These are phyloP conservation scores for Colletotrichum musicola DNA, from an alignment of 2,329 filamentous ascomycete genomes.

Conservation along the genomic window DNA sequence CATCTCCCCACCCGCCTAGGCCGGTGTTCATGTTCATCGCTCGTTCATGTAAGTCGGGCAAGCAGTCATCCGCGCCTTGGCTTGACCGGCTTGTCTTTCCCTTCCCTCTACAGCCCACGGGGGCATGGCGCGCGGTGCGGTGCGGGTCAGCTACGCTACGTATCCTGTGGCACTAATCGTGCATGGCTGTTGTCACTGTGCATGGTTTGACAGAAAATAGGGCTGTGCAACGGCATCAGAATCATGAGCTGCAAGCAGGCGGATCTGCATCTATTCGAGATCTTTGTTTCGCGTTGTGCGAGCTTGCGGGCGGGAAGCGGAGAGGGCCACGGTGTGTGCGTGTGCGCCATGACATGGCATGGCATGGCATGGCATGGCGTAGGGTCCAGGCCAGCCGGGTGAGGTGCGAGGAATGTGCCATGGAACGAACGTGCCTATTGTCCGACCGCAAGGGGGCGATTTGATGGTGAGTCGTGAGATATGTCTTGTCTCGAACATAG, in stretches of 20 bases:
- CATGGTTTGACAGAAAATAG: slow-evolving; percentile 29
- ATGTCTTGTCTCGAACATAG: slow-evolving; percentile 2
- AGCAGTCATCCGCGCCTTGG: slow-evolving; percentile 18
- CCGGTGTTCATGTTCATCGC: slow-evolving; percentile 6
- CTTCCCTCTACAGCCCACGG: not conserved
- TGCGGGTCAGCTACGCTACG: slow-evolving; percentile 10
- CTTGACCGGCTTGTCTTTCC: slow-evolving; percentile 24
- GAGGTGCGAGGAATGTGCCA: slow-evolving; percentile 11
- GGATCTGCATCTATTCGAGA: slow-evolving; percentile 45
- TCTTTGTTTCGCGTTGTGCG: slow-evolving; percentile 40
- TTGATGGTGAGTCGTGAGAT: slow-evolving; percentile 14
- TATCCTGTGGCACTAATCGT: slow-evolving; percentile 17
- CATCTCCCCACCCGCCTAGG: not conserved
- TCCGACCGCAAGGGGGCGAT: not conserved
- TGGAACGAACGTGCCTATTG: not conserved
- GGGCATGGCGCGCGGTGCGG: too few relatives aligned
- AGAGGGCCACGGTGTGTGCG: not conserved
- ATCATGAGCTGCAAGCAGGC: slow-evolving; percentile 37
- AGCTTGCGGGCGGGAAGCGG: slow-evolving; percentile 11
- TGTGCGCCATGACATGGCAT: not conserved
- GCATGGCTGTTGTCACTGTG: slow-evolving; percentile 36
- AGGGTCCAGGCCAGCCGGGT: slow-evolving; percentile 7
- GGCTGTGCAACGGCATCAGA: slow-evolving; percentile 39
- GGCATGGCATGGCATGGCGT: slow-evolving; percentile 14
- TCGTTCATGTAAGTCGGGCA: slow-evolving; percentile 23